Evolutionary conservation across 2,329 filamentous ascomycete genomes (phyloP).

Genomic region (Hymenoscyphus infarciens): DNA sequence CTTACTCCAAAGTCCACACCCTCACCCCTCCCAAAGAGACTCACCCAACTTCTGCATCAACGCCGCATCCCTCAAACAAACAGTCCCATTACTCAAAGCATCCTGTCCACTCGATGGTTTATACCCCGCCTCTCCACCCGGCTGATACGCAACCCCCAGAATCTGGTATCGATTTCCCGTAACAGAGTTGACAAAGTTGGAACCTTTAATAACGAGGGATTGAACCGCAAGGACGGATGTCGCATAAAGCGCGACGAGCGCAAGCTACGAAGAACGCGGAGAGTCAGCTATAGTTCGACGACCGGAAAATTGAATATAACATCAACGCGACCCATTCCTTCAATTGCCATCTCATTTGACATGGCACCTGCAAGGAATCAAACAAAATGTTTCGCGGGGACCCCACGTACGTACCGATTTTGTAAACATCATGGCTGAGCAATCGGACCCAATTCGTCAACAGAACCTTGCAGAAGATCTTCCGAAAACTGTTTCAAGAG

Average conservation of each 20-base stretch:
- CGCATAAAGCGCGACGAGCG: slow-evolving; percentile 31
- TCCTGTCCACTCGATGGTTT: slow-evolving; percentile 52
- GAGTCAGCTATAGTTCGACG: slow-evolving; percentile 6
- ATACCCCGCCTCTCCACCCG: slow-evolving; percentile 61
- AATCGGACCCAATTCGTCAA: not conserved
- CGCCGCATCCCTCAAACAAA: slow-evolving; percentile 62
- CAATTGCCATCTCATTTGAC: not conserved
- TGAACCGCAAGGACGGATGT: slow-evolving; percentile 52
- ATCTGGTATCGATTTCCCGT: slow-evolving; percentile 62
- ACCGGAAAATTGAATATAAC: not conserved
- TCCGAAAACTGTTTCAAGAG: not conserved
- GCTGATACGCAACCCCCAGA: slow-evolving; percentile 66
- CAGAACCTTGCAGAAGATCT: not conserved
- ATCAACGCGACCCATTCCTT: not conserved
- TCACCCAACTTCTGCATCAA: slow-evolving; percentile 57
- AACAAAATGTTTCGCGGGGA: no score
- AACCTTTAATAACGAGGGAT: slow-evolving; percentile 53
- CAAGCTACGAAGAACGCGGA: slow-evolving; percentile 14
- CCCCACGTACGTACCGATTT: not conserved
- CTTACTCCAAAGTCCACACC: not conserved
- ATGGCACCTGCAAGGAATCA: not conserved
- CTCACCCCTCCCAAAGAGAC: slow-evolving; percentile 5
- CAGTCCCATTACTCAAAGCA: slow-evolving; percentile 55
- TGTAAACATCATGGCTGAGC: slow-evolving; percentile 3
- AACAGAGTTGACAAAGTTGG: slow-evolving; percentile 56